Base-by-base conservation (phyloP, 2,329 filamentous ascomycete genomes). In the Epichloe uncinata region DNA sequence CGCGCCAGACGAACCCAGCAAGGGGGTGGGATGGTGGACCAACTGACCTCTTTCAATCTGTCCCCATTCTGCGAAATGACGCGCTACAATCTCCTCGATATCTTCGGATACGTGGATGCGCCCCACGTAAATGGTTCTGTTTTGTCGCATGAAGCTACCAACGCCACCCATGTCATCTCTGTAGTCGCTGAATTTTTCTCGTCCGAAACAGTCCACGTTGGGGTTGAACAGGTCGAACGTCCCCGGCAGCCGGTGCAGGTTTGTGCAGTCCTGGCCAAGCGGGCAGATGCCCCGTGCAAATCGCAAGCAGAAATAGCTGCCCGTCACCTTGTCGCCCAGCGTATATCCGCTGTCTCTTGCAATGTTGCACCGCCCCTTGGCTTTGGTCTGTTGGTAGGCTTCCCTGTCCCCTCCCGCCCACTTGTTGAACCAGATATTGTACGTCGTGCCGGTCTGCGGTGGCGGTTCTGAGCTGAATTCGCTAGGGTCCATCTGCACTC, bases 91-190 rank as follows among this genome's bases (percentile, higher is more conserved):
- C 68, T 98, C 93, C 64, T 98, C 91, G 54, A 97, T 96, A 62
- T 97, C 91, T 65, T 97, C 93, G 12, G 84, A 91, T 36, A 95
- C 91, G 65, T 96, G 88, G 65, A 98, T 96, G 45, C 90, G 76
- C 5, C 93, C 93, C 1, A 96, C 80, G 60, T 98, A 98, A 5
- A 98, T 73, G 1, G 93, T 98, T 34, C 93, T 77, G 63, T 98
- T 98, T 62, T 95, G 87, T 20, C 93, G 78, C 80, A 90, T 84
- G 62, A 98, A 98, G 54, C 81, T 88, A 26, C 93, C 93, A 2
- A 96, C 89, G 56, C 94, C 94, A 48, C 91, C 90, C 93, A 98
- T 97, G 65, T 97, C 91, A 64, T 97, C 91, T 60, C 90, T 75
- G 68, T 96, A 97, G 62, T 95, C 91, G 54, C 79, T 84, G 61